Conservation (phyloP, 2,329 filamentous ascomycete species). For the Trichoderma sp. region DNA sequence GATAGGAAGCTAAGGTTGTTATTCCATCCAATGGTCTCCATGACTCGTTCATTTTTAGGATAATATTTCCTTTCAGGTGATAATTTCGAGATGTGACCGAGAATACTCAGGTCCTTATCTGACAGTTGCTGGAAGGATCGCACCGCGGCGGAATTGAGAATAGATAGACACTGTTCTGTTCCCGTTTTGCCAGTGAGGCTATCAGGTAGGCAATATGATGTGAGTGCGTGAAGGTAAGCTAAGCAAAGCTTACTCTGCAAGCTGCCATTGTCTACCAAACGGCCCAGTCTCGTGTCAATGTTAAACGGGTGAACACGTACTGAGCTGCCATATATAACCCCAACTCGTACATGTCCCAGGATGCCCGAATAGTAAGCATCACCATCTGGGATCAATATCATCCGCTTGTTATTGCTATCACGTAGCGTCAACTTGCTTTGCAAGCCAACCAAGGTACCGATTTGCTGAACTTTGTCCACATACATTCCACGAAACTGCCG, state of each 20-base stretch:
- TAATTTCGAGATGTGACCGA: not conserved
- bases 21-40: not conserved
- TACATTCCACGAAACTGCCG: conserved; percentile 49
- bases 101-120: not conserved
- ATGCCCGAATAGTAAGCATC: not conserved
- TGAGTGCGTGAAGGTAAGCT: conserved; percentile 53
- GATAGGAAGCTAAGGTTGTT: not conserved
- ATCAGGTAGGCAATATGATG: conserved; percentile 51
- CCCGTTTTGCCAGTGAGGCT: conserved; percentile 48
- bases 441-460: conserved; percentile 50
- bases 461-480: conserved; percentile 44
- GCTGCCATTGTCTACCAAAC: conserved; percentile 48
- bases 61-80: not conserved
- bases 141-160: conserved; percentile 48
- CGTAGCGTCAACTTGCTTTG: conserved; percentile 47
- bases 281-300: conserved; percentile 49
- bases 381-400: not conserved
- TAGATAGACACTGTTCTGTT: conserved; percentile 50
- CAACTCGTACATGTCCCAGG: not conserved
- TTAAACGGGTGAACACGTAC: not conserved
- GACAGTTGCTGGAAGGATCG: conserved; percentile 37
- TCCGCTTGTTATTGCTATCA: not conserved
- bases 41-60: fast-evolving
- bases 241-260: conserved; percentile 52
- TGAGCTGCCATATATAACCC: not conserved